Percentiles rank a stretch among this genome's conserved stretches.
These are phyloP conservation scores for Rossbeevera mucosa DNA, from an alignment of 768 basidiomycete genomes.

Conservation along the genomic window DNA sequence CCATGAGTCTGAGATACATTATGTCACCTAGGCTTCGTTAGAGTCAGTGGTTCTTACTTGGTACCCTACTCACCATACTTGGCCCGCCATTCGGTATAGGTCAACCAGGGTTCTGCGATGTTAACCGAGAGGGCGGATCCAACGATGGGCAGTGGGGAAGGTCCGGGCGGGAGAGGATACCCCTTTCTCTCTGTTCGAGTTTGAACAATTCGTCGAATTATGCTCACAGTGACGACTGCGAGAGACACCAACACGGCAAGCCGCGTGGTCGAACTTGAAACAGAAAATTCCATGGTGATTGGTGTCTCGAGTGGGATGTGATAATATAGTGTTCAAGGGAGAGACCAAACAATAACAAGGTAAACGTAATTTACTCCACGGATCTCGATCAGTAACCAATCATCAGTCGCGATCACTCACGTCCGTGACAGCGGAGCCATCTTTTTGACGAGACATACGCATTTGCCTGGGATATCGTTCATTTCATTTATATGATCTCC, in stretches of 20 bases:
- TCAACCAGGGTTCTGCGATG: conserved; percentile 3
- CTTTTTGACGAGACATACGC: too few species aligned
- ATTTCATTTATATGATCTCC: too few species aligned
- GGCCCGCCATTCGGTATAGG: conserved; percentile 6
- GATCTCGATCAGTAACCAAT: too few species aligned
- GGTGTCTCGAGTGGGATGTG: background rate
- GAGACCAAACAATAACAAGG: too few species aligned
- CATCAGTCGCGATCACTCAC: too few species aligned
- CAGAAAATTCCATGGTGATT: background rate
- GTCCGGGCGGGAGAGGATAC: conserved; percentile 10
- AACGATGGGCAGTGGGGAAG: conserved; percentile 1
- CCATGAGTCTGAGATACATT: conserved; percentile 44
- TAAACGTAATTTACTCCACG: too few species aligned
- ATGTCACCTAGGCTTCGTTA: conserved; percentile 32
- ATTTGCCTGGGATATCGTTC: too few species aligned
- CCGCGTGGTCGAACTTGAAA: background rate
- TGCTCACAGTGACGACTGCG: background rate
- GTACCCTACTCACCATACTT: conserved; percentile 3
- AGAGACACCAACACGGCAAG: background rate
- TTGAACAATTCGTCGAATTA: background rate
- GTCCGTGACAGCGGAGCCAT: too few species aligned
- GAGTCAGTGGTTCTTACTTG: background rate
- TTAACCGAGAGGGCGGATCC: conserved; percentile 1
- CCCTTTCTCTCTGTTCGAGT: conserved; percentile 1
- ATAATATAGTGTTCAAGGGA: too few species aligned